Evolutionary conservation across 345 rosid genomes (phyloP).

Genomic region (Brassica juncea): DNA sequence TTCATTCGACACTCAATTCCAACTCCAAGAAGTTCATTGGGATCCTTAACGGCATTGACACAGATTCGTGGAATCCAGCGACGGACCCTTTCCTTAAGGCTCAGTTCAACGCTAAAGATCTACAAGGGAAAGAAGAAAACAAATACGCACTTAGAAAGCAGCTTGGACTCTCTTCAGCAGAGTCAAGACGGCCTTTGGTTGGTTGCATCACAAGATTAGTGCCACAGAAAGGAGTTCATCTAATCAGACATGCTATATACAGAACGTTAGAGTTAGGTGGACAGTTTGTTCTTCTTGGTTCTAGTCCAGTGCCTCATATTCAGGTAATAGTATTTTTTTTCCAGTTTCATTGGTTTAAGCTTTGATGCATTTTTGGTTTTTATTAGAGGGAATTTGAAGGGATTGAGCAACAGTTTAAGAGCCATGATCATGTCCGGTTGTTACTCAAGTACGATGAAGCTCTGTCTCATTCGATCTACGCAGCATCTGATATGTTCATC

Average conservation of each 20-base stretch:
- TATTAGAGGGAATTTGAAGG: constrained; percentile 87
- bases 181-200: constrained; percentile 74
- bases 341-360: neutral
- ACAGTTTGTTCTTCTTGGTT: constrained; percentile 93
- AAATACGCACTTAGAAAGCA: constrained; percentile 63
- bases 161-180: constrained; percentile 76
- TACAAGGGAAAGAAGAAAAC: constrained; percentile 88
- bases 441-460: constrained; percentile 84
- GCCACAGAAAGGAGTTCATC: constrained; percentile 96
- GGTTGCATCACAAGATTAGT: constrained; percentile 97
- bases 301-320: constrained; percentile 91
- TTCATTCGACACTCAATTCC: constrained; percentile 76
- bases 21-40: constrained; percentile 89
- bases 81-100: constrained; percentile 73
- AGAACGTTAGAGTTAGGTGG: constrained; percentile 93
- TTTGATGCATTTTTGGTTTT: constrained; percentile 15
- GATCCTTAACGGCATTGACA: constrained; percentile 89
- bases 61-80: constrained; percentile 96
- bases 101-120: constrained; percentile 76
- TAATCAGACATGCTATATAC: constrained; percentile 92
- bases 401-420: constrained; percentile 68
- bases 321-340: constrained; percentile 52
- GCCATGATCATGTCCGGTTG: constrained; percentile 68
- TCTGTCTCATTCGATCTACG: constrained; percentile 81
- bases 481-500: constrained; percentile 89